Conservation (phyloP, 1,139 yeast species). For the Blastobotrys petasosporus region DNA sequence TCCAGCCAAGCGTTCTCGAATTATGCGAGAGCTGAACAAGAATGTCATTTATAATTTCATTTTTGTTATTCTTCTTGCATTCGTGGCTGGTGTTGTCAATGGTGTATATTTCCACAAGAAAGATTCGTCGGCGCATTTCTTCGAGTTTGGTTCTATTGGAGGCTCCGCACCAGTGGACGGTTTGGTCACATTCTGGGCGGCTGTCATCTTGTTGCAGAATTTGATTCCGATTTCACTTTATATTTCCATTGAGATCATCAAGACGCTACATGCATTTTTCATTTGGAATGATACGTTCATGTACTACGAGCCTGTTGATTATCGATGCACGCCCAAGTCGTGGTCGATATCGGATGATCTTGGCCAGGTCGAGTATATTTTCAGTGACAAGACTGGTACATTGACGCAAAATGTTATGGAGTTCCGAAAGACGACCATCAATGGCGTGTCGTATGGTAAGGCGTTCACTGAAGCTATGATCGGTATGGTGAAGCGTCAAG, state of each 20-base stretch:
- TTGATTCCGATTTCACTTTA: conserved; percentile 90
- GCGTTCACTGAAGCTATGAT: conserved; percentile 96
- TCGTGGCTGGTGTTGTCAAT: conserved; percentile 75
- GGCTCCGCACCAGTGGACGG: conserved; percentile 73
- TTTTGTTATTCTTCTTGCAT: conserved; percentile 69
- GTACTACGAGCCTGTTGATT: conserved; percentile 79
- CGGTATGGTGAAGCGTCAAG: conserved; percentile 81
- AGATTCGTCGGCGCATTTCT: conserved; percentile 55
- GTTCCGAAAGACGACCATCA: conserved; percentile 83
- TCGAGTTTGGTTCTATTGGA: conserved; percentile 62
- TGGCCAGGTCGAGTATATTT: conserved; percentile 92
- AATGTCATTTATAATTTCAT: conserved; percentile 76
- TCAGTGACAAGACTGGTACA: conserved; percentile 96
- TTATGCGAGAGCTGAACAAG: conserved; percentile 74
- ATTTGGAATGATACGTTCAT: conserved; percentile 79
- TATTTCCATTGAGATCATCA: conserved; percentile 87
- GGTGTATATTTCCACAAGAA: conserved; percentile 60
- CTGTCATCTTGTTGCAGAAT: conserved; percentile 78
- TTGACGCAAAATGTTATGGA: conserved; percentile 96
- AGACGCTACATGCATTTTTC: conserved; percentile 86
- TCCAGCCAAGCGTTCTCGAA: conserved; percentile 81
- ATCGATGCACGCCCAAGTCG: conserved; percentile 92
- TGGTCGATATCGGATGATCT: conserved; percentile 98
- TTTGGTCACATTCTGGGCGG: conserved; percentile 78
- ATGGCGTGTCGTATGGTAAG: conserved; percentile 80